Percentiles rank a stretch among this genome's conserved stretches.
phyloP scores from a whole-genome alignment of 2,329 filamentous ascomycete genomes.

The Claviceps pusilla region DNA sequence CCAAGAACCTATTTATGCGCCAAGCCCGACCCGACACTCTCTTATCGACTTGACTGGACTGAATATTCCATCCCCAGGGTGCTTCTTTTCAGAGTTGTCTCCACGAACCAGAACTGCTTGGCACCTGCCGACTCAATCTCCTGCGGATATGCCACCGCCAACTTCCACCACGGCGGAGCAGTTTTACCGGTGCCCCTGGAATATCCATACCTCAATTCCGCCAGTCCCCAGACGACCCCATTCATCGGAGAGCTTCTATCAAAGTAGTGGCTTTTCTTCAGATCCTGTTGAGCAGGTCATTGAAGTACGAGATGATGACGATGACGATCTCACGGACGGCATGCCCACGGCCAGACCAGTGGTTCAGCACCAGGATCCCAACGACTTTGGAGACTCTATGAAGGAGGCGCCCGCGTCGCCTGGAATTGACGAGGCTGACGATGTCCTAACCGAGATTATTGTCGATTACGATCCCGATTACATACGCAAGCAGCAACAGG shows the following conservation, averaged over 20 bases:
- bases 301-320: slow-evolving; percentile 31
- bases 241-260: slow-evolving; percentile 25
- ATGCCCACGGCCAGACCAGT: slow-evolving; percentile 50
- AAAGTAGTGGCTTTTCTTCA: slow-evolving; percentile 22
- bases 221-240: slow-evolving; percentile 22
- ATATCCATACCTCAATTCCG: slow-evolving; percentile 24
- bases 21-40: slow-evolving; percentile 32
- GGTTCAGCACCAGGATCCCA: slow-evolving; percentile 17
- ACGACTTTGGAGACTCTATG: slow-evolving; percentile 16
- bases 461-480: slow-evolving; percentile 64
- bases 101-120: slow-evolving; percentile 66
- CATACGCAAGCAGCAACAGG: slow-evolving; percentile 54
- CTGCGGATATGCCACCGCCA: slow-evolving; percentile 44
- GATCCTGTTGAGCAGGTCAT: slow-evolving; percentile 52
- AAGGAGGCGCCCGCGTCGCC: slow-evolving; percentile 17
- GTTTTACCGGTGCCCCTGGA: slow-evolving; percentile 80
- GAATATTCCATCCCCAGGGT: slow-evolving; percentile 80
- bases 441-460: slow-evolving; percentile 49
- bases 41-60: slow-evolving; percentile 62
- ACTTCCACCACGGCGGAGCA: slow-evolving; percentile 84
- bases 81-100: slow-evolving; percentile 78
- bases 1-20: slow-evolving; percentile 14
- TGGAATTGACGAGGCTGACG: slow-evolving; percentile 24
- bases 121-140: slow-evolving; percentile 45
- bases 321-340: slow-evolving; percentile 38